Evolutionary conservation across 352 stramenopile species (phyloP).

Genomic region (Pythium angustatum): DNA sequence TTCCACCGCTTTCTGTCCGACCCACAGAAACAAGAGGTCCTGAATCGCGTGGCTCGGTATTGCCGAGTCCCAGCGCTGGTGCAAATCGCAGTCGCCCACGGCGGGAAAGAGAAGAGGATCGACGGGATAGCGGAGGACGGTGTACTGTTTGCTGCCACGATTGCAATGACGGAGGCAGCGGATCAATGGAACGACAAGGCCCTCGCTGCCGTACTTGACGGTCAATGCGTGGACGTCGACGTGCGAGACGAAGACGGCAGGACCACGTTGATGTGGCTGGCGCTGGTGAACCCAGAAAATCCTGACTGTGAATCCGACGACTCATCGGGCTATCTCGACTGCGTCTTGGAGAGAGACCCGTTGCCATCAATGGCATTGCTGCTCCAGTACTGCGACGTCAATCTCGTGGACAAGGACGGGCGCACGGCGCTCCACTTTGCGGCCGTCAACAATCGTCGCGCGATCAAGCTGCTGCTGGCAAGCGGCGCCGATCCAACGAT

Average conservation of each 20-base stretch:
- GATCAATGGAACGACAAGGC: too few species aligned
- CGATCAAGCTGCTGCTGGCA: not conserved
- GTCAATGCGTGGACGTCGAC: conserved; percentile 8
- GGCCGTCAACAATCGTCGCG: not conserved
- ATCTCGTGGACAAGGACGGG: not conserved
- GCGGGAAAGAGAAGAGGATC: too few species aligned
- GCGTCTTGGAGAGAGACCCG: too few species aligned
- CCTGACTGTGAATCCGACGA: not conserved
- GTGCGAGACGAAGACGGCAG: not conserved
- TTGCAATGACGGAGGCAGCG: too few species aligned
- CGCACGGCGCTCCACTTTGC: conserved; percentile 6
- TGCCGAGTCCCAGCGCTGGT: not conserved
- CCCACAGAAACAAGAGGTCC: not conserved
- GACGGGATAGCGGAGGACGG: too few species aligned
- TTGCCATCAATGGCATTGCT: not conserved
- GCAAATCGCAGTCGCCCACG: not conserved
- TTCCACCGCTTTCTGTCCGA: not conserved
- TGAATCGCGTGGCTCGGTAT: not conserved
- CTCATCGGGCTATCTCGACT: too few species aligned
- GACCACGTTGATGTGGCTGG: conserved; percentile 3
- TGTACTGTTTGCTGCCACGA: too few species aligned
- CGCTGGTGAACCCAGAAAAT: not conserved
- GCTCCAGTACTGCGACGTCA: not conserved
- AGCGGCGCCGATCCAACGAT: not conserved
- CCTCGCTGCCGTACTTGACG: too few species aligned